Base-by-base conservation (phyloP, 345 rosid genomes). In the Noccaea bulbosa region DNA sequence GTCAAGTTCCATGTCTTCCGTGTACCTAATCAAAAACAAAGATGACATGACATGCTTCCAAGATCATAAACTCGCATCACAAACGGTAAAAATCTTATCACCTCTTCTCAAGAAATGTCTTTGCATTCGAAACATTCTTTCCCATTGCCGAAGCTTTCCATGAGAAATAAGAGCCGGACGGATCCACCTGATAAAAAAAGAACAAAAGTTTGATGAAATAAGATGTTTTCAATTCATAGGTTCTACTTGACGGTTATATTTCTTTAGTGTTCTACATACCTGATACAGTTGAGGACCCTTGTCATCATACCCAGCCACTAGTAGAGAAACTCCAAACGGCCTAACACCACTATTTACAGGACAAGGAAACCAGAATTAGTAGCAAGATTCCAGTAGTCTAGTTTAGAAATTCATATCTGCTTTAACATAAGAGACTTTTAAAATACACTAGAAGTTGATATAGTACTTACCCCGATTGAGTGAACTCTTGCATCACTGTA, bases 101-200 rank as follows among this genome's bases (percentile, higher is more conserved):
- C 98, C 99, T 92, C 83, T 94, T 94, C 78, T 94, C 98, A 58
- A 94, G 98, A 78, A 91, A 91, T 37, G 98, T 88, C 78, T 94
- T 94, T 14, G 99, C 99, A 83, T 94, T 94, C 4, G 98, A 91
- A 57, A 94, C 99, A 76, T 94, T 94, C 77, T 94, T 94, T 49
- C 99, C 99, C 99, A 94, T 91, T 11, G 98, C 99, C 1, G 97
- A 94, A 56, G 99, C 99, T 81, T 94, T 94, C 99, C 99, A 94
- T 6, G 99, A 94, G 85, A 94, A 94, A 81, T 94, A 94, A 14
- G 99, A 94, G 70, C 99, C 98, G 59, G 98, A 94, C 24, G 99
- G 99, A 67, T 94, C 99, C 65, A 94, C 98, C 99, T 94, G 69
- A 14, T 55, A 24, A 34, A 51, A 37, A 33, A 51, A 1, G 39